Percentiles rank a stretch among this genome's conserved stretches.
phyloP scores from a whole-genome alignment of 495 filamentous ascomycete species.

The Neurospora hispaniola region DNA sequence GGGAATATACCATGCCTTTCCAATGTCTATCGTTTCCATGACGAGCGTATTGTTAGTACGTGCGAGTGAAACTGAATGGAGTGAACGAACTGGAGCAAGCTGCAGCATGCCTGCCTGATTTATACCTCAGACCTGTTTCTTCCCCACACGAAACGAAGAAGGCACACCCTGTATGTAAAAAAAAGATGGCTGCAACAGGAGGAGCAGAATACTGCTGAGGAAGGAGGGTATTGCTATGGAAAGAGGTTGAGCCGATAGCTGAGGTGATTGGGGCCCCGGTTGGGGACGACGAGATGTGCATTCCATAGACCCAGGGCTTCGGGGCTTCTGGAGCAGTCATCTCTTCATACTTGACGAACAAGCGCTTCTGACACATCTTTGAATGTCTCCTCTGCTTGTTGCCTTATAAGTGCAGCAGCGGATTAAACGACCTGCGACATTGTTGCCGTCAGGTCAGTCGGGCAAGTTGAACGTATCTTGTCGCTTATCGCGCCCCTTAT shows the following conservation, averaged over 20 bases:
- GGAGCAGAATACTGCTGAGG: not conserved
- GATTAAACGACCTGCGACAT: not conserved
- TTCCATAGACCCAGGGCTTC: too few species aligned
- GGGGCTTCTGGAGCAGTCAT: too few species aligned
- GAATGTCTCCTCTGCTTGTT: too few species aligned
- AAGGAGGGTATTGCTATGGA: not conserved
- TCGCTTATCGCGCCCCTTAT: not conserved
- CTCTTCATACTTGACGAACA: too few species aligned
- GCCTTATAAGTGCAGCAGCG: too few species aligned
- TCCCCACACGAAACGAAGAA: not conserved
- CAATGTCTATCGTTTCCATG: not conserved
- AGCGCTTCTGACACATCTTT: too few species aligned
- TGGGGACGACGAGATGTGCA: not conserved
- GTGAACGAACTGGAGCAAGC: not conserved
- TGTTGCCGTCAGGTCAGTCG: not conserved
- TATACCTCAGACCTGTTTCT: not conserved
- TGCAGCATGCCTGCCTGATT: not conserved
- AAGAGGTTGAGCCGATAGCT: not conserved
- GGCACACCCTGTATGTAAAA: not conserved
- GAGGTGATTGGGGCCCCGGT: not conserved
- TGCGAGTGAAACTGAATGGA: not conserved
- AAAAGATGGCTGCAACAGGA: not conserved
- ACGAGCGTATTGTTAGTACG: not conserved
- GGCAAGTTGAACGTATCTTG: not conserved
- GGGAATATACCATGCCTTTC: not conserved